Base-by-base conservation (phyloP, 2,329 filamentous ascomycete genomes). In the Incumbomyces delicatus region DNA sequence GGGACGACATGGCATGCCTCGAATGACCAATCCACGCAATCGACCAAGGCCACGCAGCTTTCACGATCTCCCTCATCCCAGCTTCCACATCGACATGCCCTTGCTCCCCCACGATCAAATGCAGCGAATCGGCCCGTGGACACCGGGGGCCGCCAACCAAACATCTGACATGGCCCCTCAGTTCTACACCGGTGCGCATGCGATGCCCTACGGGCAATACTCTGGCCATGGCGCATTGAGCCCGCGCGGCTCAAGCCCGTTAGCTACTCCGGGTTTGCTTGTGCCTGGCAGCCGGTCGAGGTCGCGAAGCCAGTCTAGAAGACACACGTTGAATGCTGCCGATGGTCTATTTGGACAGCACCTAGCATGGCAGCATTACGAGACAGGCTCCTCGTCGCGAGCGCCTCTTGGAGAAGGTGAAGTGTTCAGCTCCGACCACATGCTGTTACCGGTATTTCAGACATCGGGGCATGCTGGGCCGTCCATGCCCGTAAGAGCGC, bases 41-140 rank as follows among this genome's bases (percentile, higher is more conserved):
- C 29, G 53, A 45, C 52, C 47, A n/a, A 40, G 55, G 27, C 53
- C 50, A 12, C 50, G 53, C 47, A 57, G 55, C 37, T 41, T 57
- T 33, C 53, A 57, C 34, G 55, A 57, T n/a, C 41, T 54, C 6
- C 37, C 44, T 12, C 33, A 45, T 32, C 50, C 53, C 11, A 56
- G 49, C 37, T 56, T 52, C 32, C 55, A 57, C 34, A 52, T 57
- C 17, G 55, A 57, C 17, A 56, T 57, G 53, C 55, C 55, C 6
- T 44, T 57, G 11, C 42, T 56, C 11, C 51, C 50, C 1, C 48
- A 48, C 20, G 55, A 57, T 37, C 53, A 56, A 33, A 49, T 56
- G 17, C 50, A 54, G 36, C 49, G 42, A 12, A 48, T 54, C 29
- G 55, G 53, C 11, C 50, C 50, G 12, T 57, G 55, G 55, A 56